phyloP scores from a whole-genome alignment of 129 eudicot species.

The Smallanthus sonchifolius region DNA sequence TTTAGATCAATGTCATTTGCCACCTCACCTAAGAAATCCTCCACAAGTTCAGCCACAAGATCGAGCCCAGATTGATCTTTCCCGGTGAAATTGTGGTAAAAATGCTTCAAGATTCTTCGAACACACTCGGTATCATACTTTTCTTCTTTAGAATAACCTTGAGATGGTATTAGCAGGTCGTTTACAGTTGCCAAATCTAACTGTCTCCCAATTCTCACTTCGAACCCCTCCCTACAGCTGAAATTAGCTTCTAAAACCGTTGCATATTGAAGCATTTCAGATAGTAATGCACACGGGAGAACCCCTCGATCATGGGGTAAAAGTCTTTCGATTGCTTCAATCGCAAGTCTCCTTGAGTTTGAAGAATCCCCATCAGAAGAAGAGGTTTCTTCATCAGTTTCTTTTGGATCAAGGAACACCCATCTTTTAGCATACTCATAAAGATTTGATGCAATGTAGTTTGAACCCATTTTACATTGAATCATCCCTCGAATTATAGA shows the following conservation, averaged over 20 bases:
- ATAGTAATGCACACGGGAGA: not conserved
- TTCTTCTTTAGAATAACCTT: not conserved
- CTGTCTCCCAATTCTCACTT: constrained; percentile 3
- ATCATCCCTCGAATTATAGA: not conserved
- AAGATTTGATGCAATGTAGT: constrained; percentile 13
- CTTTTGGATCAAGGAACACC: constrained; percentile 9
- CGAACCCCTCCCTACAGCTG: not conserved
- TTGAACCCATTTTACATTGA: not conserved
- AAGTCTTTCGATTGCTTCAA: constrained; percentile 7
- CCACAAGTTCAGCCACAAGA: not conserved
- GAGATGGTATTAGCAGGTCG: constrained; percentile 1
- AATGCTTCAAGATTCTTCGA: constrained; percentile 16
- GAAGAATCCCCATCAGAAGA: constrained; percentile 12
- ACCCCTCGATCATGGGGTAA: not conserved
- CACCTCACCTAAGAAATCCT: not conserved
- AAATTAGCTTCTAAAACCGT: constrained; percentile 8
- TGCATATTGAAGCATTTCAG: constrained; percentile 8
- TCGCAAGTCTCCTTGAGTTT: not conserved
- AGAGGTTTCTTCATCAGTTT: constrained; percentile 8
- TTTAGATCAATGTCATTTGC: not conserved
- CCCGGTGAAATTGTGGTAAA: not conserved
- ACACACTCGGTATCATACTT: constrained; percentile 8
- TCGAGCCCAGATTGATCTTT: not conserved
- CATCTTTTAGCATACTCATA: constrained; percentile 10
- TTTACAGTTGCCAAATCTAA: not conserved